phyloP scores from a whole-genome alignment of 2,329 filamentous ascomycete species.

The Penicillium crustosum region DNA sequence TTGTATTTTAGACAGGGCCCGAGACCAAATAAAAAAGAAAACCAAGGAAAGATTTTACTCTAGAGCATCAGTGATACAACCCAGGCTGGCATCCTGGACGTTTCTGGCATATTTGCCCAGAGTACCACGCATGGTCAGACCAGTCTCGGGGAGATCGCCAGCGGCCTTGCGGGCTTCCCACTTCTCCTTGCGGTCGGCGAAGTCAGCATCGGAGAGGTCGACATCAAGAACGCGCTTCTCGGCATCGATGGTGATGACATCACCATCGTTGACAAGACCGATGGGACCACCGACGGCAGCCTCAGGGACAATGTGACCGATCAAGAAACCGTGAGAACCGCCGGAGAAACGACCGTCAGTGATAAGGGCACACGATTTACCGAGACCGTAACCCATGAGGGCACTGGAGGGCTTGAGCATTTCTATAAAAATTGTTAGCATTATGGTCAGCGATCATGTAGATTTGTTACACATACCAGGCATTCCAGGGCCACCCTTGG shows the following conservation, averaged over 20 bases:
- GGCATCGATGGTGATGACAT: slow-evolving; percentile 81
- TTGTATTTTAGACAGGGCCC: slow-evolving; percentile 21
- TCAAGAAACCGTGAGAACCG: slow-evolving; percentile 85
- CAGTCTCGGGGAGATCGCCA: slow-evolving; percentile 50
- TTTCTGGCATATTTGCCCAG: slow-evolving; percentile 66
- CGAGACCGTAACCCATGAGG: slow-evolving; percentile 72
- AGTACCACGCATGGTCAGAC: slow-evolving; percentile 62
- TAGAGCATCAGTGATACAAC: slow-evolving; percentile 48
- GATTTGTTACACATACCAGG: slow-evolving; percentile 36
- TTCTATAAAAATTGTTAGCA: slow-evolving; percentile 62
- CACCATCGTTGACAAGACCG: slow-evolving; percentile 75
- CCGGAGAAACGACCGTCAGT: slow-evolving; percentile 84
- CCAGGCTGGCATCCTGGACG: slow-evolving; percentile 50
- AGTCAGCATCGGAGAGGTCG: slow-evolving; percentile 64
- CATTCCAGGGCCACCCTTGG: slow-evolving; percentile 73
- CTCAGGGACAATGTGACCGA: slow-evolving; percentile 88
- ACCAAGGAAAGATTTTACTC: slow-evolving; percentile 27
- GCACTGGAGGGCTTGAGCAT: slow-evolving; percentile 72
- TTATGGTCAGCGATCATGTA: background rate
- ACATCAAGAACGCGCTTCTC: slow-evolving; percentile 68
- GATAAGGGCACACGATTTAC: slow-evolving; percentile 68
- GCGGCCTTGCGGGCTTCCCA: slow-evolving; percentile 55
- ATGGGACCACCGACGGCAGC: slow-evolving; percentile 85
- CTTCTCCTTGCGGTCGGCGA: slow-evolving; percentile 56
- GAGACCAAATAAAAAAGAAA: slow-evolving; percentile 8